These are phyloP conservation scores for Cordyceps javanica DNA, from an alignment of 2,329 filamentous ascomycete species.

Conservation along the genomic window DNA sequence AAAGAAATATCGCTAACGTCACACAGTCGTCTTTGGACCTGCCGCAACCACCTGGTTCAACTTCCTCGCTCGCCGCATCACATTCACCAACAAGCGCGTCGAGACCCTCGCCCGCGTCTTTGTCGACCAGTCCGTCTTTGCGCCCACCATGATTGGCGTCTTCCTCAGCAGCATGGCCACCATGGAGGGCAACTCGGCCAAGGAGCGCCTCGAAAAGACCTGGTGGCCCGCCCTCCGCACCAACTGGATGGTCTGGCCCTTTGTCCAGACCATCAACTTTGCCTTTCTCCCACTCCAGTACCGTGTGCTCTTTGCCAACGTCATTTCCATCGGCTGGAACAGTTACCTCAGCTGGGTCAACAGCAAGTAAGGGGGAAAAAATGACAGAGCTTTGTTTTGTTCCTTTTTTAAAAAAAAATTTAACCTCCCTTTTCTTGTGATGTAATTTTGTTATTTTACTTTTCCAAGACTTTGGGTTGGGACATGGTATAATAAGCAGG, in stretches of 20 bases:
- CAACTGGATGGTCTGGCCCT: slow-evolving; percentile 86
- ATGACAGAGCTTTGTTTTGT: no score
- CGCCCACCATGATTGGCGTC: slow-evolving; percentile 71
- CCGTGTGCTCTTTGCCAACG: slow-evolving; percentile 78
- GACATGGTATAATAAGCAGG: no score
- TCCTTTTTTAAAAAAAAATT: no score
- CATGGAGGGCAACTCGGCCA: slow-evolving; percentile 58
- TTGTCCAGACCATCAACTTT: slow-evolving; percentile 82
- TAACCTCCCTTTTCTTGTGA: neutral
- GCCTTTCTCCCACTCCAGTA: slow-evolving; percentile 77
- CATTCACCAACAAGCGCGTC: slow-evolving; percentile 55
- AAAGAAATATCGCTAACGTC: neutral
- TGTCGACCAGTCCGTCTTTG: slow-evolving; percentile 76
- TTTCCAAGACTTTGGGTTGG: neutral
- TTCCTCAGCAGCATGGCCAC: slow-evolving; percentile 83
- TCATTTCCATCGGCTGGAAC: slow-evolving; percentile 65
- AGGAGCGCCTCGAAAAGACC: slow-evolving; percentile 64
- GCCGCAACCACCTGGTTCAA: slow-evolving; percentile 82
- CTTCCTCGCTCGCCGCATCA: slow-evolving; percentile 66
- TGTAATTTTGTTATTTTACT: neutral
- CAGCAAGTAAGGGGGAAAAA: slow-evolving; percentile 39
- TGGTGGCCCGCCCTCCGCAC: slow-evolving; percentile 68
- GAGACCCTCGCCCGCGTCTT: slow-evolving; percentile 74
- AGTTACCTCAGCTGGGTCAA: slow-evolving; percentile 59
- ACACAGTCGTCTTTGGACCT: slow-evolving; percentile 72